A percentile compares a stretch with the other conserved stretches of the same genome.
Conservation (phyloP, 179 eudicot species). For the Silene vulgaris region DNA sequence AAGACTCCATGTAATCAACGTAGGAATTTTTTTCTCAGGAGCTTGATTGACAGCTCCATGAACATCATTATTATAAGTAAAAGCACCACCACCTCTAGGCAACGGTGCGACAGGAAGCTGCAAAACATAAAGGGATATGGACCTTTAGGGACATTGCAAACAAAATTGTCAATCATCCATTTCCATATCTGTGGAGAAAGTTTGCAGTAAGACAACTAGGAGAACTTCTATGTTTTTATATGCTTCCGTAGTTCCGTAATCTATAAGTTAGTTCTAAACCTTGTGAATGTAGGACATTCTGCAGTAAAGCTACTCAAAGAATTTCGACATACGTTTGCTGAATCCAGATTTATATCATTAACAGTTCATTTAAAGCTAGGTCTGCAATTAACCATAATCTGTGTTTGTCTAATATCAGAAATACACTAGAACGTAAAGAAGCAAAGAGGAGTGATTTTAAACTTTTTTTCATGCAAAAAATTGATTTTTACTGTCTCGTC, state of each 20-base stretch:
- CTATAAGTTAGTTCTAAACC: background rate
- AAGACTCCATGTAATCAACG: conserved; percentile 73
- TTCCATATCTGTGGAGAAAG: background rate
- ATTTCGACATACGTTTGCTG: background rate
- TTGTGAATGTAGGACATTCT: background rate
- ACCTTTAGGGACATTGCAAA: background rate
- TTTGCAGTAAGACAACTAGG: background rate
- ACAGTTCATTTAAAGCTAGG: no score
- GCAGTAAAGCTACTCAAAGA: background rate
- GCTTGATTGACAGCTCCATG: conserved; percentile 37
- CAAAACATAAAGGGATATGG: conserved; percentile 9
- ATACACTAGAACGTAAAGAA: no score
- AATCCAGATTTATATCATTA: no score
- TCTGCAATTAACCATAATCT: no score
- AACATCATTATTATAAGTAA: conserved; percentile 39
- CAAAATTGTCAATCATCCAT: background rate
- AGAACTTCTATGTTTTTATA: background rate
- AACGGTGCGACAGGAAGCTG: conserved; percentile 70
- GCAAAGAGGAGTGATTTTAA: no score
- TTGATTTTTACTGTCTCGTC: background rate
- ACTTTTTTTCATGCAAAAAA: no score
- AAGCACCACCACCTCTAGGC: conserved; percentile 40
- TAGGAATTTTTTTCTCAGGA: conserved; percentile 64
- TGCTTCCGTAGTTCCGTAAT: background rate
- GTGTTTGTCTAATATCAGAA: no score